These are phyloP conservation scores for Penicillium tannophilum DNA, from an alignment of 495 filamentous ascomycete species.

Conservation along the genomic window DNA sequence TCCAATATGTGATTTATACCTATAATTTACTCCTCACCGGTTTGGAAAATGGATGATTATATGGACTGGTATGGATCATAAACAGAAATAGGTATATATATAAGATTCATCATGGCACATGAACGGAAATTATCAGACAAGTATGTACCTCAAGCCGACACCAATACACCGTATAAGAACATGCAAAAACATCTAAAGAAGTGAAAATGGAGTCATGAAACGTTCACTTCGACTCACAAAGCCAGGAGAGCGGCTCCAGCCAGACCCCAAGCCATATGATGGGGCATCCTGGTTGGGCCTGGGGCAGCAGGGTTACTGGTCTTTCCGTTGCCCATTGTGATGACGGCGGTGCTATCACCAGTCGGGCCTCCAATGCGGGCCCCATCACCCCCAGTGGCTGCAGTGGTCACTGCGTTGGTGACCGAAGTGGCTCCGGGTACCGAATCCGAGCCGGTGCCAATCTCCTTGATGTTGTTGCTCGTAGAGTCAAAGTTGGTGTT, in stretches of 20 bases:
- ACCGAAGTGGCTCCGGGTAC: constrained; percentile 76
- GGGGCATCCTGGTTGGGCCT: constrained; percentile 25
- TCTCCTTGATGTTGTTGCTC: constrained; percentile 66
- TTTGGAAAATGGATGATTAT: not conserved
- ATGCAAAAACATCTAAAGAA: not conserved
- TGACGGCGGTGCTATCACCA: constrained; percentile 17
- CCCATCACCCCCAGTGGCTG: constrained; percentile 38
- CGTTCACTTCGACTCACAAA: constrained; percentile 13
- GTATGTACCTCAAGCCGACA: not conserved
- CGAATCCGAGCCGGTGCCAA: constrained; percentile 60
- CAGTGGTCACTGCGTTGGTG: constrained; percentile 58
- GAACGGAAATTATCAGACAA: not conserved
- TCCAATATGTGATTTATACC: no score
- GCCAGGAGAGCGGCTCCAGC: constrained; percentile 32
- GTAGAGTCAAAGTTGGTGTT: constrained; percentile 83
- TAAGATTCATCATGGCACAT: not conserved
- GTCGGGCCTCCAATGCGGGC: constrained; percentile 38
- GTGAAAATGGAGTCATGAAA: not conserved
- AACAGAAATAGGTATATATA: constrained; percentile 2
- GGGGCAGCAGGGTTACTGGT: constrained; percentile 21
- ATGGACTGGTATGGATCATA: not conserved
- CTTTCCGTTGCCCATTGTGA: constrained; percentile 22
- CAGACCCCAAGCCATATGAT: constrained; percentile 29
- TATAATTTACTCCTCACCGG: no score
- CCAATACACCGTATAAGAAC: not conserved